Conservation (phyloP, 2,329 filamentous ascomycete genomes). For the Byssochlamys sp. region DNA sequence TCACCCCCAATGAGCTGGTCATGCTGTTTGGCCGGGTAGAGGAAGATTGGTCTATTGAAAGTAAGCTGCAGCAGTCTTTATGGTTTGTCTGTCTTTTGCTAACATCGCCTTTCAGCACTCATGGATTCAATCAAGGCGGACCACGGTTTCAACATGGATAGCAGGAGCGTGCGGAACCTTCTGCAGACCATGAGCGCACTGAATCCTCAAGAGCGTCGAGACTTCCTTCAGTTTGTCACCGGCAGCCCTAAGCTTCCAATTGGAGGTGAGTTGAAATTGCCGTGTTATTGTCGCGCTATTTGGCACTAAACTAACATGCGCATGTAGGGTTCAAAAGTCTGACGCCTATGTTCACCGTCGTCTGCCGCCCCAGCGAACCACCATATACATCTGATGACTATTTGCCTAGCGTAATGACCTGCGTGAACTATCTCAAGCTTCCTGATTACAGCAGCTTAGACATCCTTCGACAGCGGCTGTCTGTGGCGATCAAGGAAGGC, state of each 20-base stretch:
- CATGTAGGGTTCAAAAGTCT: constrained; percentile 80
- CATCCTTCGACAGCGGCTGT: constrained; percentile 66
- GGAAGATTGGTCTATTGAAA: constrained; percentile 96
- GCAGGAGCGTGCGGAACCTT: constrained; percentile 84
- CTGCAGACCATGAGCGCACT: constrained; percentile 91
- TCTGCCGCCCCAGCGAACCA: constrained; percentile 94
- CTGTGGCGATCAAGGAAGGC: constrained; percentile 81
- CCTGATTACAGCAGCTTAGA: constrained; percentile 81
- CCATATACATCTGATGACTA: constrained; percentile 94
- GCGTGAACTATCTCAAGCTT: constrained; percentile 96
- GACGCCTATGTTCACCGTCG: constrained; percentile 96
- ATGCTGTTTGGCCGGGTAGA: constrained; percentile 87
- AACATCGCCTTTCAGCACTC: constrained; percentile 50
- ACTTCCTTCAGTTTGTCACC: constrained; percentile 95
- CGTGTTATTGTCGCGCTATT: background rate
- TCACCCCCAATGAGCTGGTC: constrained; percentile 89
- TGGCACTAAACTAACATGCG: constrained; percentile 1
- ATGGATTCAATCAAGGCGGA: constrained; percentile 98
- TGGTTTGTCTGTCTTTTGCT: constrained; percentile 2
- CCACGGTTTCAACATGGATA: constrained; percentile 97
- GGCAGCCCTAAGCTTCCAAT: constrained; percentile 97
- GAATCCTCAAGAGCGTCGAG: constrained; percentile 61
- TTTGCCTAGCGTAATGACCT: constrained; percentile 98
- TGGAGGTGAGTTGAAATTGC: constrained; percentile 57
- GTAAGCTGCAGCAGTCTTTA: constrained; percentile 46